Conservation (phyloP, 2,329 filamentous ascomycete species). For the Stemphylium beticola region DNA sequence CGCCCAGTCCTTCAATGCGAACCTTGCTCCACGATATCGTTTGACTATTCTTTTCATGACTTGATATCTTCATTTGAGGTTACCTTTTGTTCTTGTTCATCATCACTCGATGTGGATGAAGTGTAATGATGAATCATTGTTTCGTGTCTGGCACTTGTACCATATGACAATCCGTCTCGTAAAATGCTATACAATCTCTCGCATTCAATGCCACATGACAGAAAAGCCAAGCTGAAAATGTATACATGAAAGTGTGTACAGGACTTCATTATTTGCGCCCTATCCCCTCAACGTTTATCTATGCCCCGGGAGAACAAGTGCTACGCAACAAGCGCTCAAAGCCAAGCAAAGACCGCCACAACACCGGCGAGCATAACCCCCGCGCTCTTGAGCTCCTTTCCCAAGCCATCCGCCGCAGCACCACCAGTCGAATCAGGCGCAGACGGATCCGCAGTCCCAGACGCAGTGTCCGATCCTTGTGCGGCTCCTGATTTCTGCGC, state of each 20-base stretch:
- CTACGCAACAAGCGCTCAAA: not conserved
- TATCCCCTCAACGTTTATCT: not conserved
- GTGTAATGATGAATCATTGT: not conserved
- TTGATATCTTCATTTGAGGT: not conserved
- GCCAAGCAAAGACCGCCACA: constrained; percentile 33
- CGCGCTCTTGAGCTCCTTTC: constrained; percentile 29
- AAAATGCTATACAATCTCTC: not conserved
- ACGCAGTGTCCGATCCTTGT: not conserved
- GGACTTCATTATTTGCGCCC: not conserved
- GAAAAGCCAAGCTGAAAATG: not conserved
- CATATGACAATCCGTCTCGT: not conserved
- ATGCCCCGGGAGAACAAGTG: not conserved
- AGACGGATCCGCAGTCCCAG: constrained; percentile 10
- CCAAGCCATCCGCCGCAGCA: constrained; percentile 26
- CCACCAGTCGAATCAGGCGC: constrained; percentile 14
- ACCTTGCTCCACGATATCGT: constrained; percentile 16
- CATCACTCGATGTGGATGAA: too few species aligned
- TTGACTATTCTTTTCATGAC: not conserved
- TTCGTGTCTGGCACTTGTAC: not conserved
- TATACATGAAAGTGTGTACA: constrained; percentile 1
- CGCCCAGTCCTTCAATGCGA: constrained; percentile 59
- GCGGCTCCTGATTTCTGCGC: not conserved
- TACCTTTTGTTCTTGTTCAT: not conserved
- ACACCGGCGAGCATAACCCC: constrained; percentile 26
- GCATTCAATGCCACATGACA: too few species aligned